A percentile compares a stretch with the other conserved stretches of the same genome.
phyloP scores from a whole-genome alignment of 2,329 filamentous ascomycete genomes.

The Meredithiella fracta region DNA sequence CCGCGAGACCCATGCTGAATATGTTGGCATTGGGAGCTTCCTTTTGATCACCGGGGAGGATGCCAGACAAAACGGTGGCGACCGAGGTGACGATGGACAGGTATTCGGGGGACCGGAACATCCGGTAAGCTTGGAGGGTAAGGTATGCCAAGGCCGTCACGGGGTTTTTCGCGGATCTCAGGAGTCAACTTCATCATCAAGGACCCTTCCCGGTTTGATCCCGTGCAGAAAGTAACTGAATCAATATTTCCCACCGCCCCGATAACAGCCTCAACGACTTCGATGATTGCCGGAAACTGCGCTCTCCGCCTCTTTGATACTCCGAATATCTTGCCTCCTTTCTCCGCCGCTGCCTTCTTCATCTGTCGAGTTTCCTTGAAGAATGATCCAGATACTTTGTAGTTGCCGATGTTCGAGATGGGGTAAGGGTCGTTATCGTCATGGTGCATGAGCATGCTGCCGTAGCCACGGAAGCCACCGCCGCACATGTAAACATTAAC shows the following conservation, averaged over 20 bases:
- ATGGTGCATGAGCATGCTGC: constrained; percentile 70
- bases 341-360: constrained; percentile 32
- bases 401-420: constrained; percentile 67
- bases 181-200: constrained; percentile 53
- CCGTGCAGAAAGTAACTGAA: constrained; percentile 67
- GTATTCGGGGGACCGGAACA: too few relatives aligned
- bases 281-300: constrained; percentile 71
- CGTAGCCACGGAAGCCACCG: constrained; percentile 80
- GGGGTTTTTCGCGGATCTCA: constrained; percentile 47
- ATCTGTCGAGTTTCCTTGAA: constrained; percentile 42
- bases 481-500: constrained; percentile 73
- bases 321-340: constrained; percentile 48
- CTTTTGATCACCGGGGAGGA: constrained; percentile 26
- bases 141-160: constrained; percentile 28
- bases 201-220: constrained; percentile 72
- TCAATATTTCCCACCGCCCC: constrained; percentile 53
- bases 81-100: constrained; percentile 22
- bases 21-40: constrained; percentile 25
- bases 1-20: constrained; percentile 27
- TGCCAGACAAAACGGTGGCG: constrained; percentile 23
- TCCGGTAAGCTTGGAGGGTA: constrained; percentile 11
- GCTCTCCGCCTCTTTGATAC: constrained; percentile 62
- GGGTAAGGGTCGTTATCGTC: constrained; percentile 64
- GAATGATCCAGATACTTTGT: constrained; percentile 42
- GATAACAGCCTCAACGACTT: constrained; percentile 61